These are phyloP conservation scores for Lasiosphaeris hirsuta DNA, from an alignment of 495 filamentous ascomycete genomes.

Conservation along the genomic window DNA sequence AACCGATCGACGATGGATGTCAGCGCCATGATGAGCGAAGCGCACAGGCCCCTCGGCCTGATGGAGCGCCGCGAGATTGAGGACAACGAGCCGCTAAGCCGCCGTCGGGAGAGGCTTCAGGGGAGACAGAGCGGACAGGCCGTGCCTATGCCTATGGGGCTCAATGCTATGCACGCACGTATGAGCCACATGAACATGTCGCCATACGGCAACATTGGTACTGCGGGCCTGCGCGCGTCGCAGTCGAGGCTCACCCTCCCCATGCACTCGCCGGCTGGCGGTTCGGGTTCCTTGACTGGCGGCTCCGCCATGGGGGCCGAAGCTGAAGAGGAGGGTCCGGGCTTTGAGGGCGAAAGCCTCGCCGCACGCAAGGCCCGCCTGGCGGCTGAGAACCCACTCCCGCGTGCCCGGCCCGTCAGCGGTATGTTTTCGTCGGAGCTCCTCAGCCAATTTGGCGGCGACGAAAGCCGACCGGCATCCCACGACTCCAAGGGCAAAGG, in stretches of 20 bases:
- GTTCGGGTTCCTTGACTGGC: slow-evolving; percentile 12
- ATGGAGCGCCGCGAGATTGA: slow-evolving; percentile 83
- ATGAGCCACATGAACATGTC: slow-evolving; percentile 41
- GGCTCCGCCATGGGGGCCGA: not conserved
- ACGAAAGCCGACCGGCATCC: slow-evolving; percentile 28
- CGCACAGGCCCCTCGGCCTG: slow-evolving; percentile 71
- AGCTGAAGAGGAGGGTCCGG: slow-evolving; percentile 41
- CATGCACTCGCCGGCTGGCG: slow-evolving; percentile 12
- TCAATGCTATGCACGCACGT: slow-evolving; percentile 33
- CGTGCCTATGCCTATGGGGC: slow-evolving; percentile 20
- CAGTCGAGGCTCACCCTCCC: slow-evolving; percentile 25
- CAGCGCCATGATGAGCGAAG: slow-evolving; percentile 47
- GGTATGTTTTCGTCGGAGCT: slow-evolving; percentile 78
- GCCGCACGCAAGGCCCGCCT: slow-evolving; percentile 71
- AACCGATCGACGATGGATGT: slow-evolving; percentile 39
- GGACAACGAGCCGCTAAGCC: slow-evolving; percentile 85
- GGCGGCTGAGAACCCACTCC: slow-evolving; percentile 50
- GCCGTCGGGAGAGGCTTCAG: slow-evolving; percentile 71
- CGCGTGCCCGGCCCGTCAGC: slow-evolving; percentile 58
- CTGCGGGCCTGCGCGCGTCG: slow-evolving; percentile 16
- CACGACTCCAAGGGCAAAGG: slow-evolving; percentile 30
- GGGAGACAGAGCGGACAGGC: slow-evolving; percentile 41
- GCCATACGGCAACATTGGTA: slow-evolving; percentile 13
- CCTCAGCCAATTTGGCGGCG: slow-evolving; percentile 64
- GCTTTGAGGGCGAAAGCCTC: slow-evolving; percentile 73